A percentile compares a stretch with the other conserved stretches of the same genome.
phyloP scores from a whole-genome alignment of 768 basidiomycete species.

The Panaeolus cyanescens region DNA sequence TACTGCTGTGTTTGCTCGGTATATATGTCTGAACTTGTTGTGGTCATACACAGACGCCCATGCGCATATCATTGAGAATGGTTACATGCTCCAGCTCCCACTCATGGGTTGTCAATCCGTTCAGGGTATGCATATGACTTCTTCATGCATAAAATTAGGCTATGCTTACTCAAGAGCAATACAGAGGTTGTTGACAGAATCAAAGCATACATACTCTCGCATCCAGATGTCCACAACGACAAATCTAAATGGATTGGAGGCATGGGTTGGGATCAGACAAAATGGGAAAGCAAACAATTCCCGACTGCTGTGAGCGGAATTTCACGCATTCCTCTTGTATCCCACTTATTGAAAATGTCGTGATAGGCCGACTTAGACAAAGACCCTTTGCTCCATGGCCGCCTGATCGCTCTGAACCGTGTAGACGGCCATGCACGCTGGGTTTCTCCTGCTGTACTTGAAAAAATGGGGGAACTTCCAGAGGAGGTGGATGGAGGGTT shows the following conservation, averaged over 20 bases:
- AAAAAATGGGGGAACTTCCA: slow-evolving; percentile 63
- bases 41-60: slow-evolving; percentile 60
- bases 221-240: slow-evolving; percentile 57
- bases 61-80: slow-evolving; percentile 77
- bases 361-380: slow-evolving; percentile 69
- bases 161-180: neutral
- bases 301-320: slow-evolving; percentile 63
- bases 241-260: slow-evolving; percentile 74
- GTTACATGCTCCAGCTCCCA: slow-evolving; percentile 67
- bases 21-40: neutral
- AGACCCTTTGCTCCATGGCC: slow-evolving; percentile 65
- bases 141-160: neutral
- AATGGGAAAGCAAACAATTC: slow-evolving; percentile 64
- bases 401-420: slow-evolving; percentile 73
- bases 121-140: slow-evolving; percentile 42
- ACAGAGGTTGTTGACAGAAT: slow-evolving; percentile 66
- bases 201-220: slow-evolving; percentile 55
- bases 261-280: slow-evolving; percentile 94
- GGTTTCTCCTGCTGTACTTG: slow-evolving; percentile 78
- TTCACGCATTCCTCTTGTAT: neutral
- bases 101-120: slow-evolving; percentile 60
- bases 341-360: neutral
- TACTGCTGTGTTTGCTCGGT: neutral
- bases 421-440: slow-evolving; percentile 87
- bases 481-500: slow-evolving; percentile 67